Percentiles rank a stretch among this genome's conserved stretches.
Evolutionary conservation across 768 basidiomycete species (phyloP).

Genomic region (Calocybe gangraenosa): DNA sequence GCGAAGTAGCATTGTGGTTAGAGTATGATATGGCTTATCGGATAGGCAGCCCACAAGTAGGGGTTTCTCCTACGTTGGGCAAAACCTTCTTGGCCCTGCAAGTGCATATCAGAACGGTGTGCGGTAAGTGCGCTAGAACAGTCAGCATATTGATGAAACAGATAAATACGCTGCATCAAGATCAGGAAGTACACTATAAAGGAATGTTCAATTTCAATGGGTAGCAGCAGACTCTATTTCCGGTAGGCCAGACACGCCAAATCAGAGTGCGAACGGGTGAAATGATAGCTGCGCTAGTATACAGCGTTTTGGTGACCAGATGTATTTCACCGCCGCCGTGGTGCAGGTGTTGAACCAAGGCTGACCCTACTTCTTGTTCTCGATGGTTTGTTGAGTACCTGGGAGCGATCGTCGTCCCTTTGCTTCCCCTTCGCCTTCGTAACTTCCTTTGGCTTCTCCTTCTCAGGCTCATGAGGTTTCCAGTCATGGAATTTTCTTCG

Average conservation of each 20-base stretch:
- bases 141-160: neutral
- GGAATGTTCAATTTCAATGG: neutral
- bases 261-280: neutral
- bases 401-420: slow-evolving; percentile 28
- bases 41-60: too few species aligned
- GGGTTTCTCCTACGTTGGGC: too few species aligned
- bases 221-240: neutral
- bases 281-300: neutral
- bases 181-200: neutral
- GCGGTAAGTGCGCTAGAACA: neutral
- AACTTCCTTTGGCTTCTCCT: slow-evolving; percentile 27
- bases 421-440: slow-evolving; percentile 26
- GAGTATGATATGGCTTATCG: too few species aligned
- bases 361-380: slow-evolving; percentile 15
- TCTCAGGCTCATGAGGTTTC: slow-evolving; percentile 39
- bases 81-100: too few species aligned
- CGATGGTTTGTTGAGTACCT: slow-evolving; percentile 16
- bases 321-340: slow-evolving; percentile 14
- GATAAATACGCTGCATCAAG: neutral
- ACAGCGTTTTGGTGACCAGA: neutral
- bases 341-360: slow-evolving; percentile 10
- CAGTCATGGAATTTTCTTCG: slow-evolving; percentile 72
- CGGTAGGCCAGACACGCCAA: neutral
- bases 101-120: neutral
- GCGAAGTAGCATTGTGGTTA: too few species aligned